Evolutionary conservation across 176 grass and related monocot genomes (phyloP), one percentile per base, ranked within the genome.

Genomic region (Aegilops bicornis): DNA sequence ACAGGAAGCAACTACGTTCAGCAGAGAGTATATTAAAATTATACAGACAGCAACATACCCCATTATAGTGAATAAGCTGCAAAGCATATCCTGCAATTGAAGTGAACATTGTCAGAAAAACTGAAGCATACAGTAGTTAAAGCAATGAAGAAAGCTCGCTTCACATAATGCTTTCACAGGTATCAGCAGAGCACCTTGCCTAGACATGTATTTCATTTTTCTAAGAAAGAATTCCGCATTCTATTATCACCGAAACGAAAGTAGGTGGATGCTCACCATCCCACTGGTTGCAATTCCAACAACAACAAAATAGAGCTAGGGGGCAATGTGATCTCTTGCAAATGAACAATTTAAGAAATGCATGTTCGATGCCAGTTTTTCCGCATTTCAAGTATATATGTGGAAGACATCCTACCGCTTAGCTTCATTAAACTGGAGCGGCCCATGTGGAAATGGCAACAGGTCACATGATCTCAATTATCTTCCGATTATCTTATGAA

Each of bases 31-130:
- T 68, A 69, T 70, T 54, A 32, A 78, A 43, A 64, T 33, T 42
- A 31, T 50, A 58, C 45, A 90, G 59, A 81, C 39, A 80, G 72
- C 50, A 78, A 81, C 88, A 47, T 96, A 98, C 96, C 96, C 96
- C 37, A 96, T 78, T 78, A 96, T 94, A 70, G 84, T 98, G 79
- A 98, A 96, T 86, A 98, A 93, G 87, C 94, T 96, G 89, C 96
- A 96, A 91, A 96, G 91, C 94, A 98, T 96, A 87, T 98, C 96
- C 96, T 98, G 96, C 65, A 74, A 84, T 71, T 78, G 12, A 89
- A 58, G 59, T 19, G 17, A 45, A 79, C 16, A 27, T 58, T 85
- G 82, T 92, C 80, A 94, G 77, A 73, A 83, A 81, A 83, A 76
- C 19, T 52, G 17, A 77, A 56, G 17, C 40, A 73, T 84, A 19